Percentiles rank a stretch among this genome's conserved stretches.
phyloP scores from a whole-genome alignment of 2,329 filamentous ascomycete genomes.

The Penicillium palitans region DNA sequence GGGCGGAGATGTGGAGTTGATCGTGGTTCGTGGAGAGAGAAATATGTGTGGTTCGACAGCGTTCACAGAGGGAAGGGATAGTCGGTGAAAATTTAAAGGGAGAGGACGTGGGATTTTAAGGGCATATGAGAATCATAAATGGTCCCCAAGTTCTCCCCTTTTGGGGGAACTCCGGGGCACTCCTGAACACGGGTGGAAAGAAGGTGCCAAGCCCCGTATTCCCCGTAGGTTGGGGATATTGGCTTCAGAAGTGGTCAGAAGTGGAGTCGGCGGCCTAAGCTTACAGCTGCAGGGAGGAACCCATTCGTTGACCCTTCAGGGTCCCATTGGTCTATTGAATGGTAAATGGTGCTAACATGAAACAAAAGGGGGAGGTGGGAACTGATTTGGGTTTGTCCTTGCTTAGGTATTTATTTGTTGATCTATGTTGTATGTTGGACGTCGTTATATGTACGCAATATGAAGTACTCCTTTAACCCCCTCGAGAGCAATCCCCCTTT shows the following conservation, averaged over 20 bases:
- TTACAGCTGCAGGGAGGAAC: background rate
- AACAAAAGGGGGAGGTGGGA: background rate
- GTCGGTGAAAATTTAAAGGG: background rate
- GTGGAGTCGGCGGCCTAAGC: background rate
- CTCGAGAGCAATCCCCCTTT: background rate
- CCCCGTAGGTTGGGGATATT: background rate
- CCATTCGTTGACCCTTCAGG: background rate
- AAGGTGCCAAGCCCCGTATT: background rate
- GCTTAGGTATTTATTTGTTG: background rate
- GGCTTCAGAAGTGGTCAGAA: background rate
- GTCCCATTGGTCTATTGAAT: background rate
- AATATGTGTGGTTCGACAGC: background rate
- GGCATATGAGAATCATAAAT: background rate
- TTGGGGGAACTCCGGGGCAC: background rate
- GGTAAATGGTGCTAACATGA: background rate
- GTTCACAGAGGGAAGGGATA: background rate
- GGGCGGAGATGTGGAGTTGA: background rate
- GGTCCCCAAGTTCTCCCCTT: background rate
- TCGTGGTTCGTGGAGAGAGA: background rate
- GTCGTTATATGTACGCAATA: background rate
- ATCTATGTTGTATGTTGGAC: background rate
- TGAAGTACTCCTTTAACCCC: background rate
- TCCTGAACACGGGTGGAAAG: background rate
- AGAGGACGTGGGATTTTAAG: background rate
- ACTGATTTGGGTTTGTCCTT: slow-evolving; percentile 2